Conservation (phyloP, 1,139 yeast species). For the Zygosaccharomyces sapae region DNA sequence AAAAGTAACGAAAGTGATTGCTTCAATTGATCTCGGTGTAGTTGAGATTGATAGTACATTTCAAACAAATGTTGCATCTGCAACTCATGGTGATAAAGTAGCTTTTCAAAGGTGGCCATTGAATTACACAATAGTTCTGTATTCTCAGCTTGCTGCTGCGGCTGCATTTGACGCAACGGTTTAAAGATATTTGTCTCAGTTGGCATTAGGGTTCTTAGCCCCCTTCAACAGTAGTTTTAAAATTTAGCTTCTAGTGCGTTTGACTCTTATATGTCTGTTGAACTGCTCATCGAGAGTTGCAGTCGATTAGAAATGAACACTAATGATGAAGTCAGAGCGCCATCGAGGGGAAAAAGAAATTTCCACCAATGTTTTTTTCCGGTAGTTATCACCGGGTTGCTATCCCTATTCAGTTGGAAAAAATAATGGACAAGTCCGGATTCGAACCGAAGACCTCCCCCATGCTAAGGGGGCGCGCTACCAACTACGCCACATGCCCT, state of each 20-base stretch:
- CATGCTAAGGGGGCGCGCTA: slow-evolving; percentile 91
- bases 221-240: neutral
- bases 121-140: slow-evolving; percentile 4
- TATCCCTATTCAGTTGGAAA: neutral
- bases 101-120: slow-evolving; percentile 14
- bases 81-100: slow-evolving; percentile 19
- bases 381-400: neutral
- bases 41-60: slow-evolving; percentile 10
- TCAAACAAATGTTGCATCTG: slow-evolving; percentile 20
- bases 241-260: neutral
- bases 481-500: slow-evolving; percentile 93
- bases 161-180: neutral
- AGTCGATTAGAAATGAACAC: neutral
- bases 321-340: neutral
- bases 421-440: slow-evolving; percentile 74
- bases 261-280: neutral
- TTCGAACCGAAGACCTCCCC: slow-evolving; percentile 88
- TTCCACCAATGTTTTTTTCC: neutral
- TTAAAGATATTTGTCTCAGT: neutral
- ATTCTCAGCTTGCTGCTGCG: neutral
- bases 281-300: neutral
- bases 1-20: slow-evolving; percentile 1
- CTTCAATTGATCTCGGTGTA: slow-evolving; percentile 1
- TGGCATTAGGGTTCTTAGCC: neutral
- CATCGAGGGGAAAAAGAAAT: neutral